Evolutionary conservation across 257 asterid genomes (phyloP), one percentile per base, ranked within the genome.

Genomic region (Marsdenia floribunda): DNA sequence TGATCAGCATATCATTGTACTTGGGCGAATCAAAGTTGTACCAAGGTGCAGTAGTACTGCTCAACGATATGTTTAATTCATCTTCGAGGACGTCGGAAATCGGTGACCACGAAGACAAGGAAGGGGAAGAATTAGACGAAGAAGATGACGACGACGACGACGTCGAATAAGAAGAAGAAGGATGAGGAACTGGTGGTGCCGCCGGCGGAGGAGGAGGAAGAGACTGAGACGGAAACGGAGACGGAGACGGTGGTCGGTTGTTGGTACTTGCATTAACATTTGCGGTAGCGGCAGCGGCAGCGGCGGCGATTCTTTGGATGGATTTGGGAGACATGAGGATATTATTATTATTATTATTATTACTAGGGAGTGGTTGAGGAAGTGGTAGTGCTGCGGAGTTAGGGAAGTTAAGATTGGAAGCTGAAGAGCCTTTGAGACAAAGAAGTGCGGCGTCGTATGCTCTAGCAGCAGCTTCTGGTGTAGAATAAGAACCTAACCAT

Each of bases 391-490:
- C 40, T 2, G 82, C 54, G 52, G 87, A 54, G 26, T 74, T 24
- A 50, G 97, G 98, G 64, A 93, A 93, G 75, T 91, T 94, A 53
- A 91, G 87, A 79, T 80, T 91, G 60, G 13, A 44, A 44, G 95
- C 88, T 1, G 91, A 80, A 2, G 93, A 63, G 52, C 97, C 98
- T 44, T 89, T 92, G 14, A 91, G 92, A 73, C 97, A 91, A 35
- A 88, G 26, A 3, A 92, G 96, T 0, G 98, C 99, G 5, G 97
- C 99, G 73, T 94, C 99, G 49, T 94, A 94, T 37, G 99, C 99
- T 82, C 96, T 87, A 0, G 99, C 99, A 4, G 99, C 99, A 14
- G 97, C 96, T 78, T 94, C 99, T 0, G 99, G 85, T 1, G 98
- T 90, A 0, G 99, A 94, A 52, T 94, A 92, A 2, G 99, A 94